Evolutionary conservation across 768 basidiomycete species (phyloP).

Genomic region (Naganishia friedmannii): DNA sequence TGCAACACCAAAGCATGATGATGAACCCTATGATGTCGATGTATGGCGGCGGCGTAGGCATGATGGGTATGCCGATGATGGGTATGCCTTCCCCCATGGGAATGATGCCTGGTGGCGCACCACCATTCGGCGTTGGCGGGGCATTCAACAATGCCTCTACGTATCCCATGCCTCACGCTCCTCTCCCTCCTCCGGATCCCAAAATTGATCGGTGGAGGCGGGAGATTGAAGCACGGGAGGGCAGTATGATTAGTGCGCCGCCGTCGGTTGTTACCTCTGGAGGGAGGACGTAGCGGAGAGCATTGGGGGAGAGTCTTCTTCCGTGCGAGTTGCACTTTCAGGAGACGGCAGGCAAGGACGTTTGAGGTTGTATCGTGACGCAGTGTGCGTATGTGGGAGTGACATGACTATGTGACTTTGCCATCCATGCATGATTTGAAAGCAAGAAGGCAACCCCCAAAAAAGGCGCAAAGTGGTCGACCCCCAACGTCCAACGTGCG

Average conservation of each 20-base stretch:
- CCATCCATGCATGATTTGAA: background rate
- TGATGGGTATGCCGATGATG: constrained; percentile 31
- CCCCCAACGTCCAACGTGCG: background rate
- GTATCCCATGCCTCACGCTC: constrained; percentile 14
- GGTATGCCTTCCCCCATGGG: constrained; percentile 31
- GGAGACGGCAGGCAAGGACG: too few relatives aligned
- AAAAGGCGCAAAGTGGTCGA: constrained; percentile 17
- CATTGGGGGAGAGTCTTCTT: background rate
- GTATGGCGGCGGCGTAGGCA: constrained; percentile 21
- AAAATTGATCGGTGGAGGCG: constrained; percentile 32
- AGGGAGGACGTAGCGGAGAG: background rate
- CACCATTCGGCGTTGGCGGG: constrained; percentile 2
- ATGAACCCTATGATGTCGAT: constrained; percentile 31
- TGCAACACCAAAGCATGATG: constrained; percentile 34
- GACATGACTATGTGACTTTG: too few relatives aligned
- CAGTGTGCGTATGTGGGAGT: too few relatives aligned
- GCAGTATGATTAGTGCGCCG: constrained; percentile 25
- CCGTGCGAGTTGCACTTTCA: too few relatives aligned
- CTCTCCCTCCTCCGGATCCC: constrained; percentile 23
- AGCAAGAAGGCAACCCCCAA: too few relatives aligned
- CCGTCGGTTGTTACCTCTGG: constrained; percentile 9
- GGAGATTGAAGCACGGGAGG: constrained; percentile 29
- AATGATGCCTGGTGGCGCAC: background rate
- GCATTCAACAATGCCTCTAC: constrained; percentile 24
- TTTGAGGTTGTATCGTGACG: too few relatives aligned